Evolutionary conservation across 192 early-diverging fungal species (phyloP).

Genomic region (Backusella tuberculispora): DNA sequence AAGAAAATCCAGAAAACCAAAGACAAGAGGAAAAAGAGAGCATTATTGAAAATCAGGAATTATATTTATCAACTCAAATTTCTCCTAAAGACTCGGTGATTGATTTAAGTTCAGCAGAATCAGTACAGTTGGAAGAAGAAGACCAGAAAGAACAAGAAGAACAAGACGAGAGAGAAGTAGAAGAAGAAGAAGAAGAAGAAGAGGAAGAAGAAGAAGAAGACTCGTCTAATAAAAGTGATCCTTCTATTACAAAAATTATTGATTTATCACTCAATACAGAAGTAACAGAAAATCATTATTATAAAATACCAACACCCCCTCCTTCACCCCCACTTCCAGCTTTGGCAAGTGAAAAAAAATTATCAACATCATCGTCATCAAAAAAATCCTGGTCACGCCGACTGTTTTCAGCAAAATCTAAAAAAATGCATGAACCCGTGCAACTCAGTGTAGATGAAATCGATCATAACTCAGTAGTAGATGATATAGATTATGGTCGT

Average conservation of each 20-base stretch:
- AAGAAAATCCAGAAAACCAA: neutral
- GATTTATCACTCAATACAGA: neutral
- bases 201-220: neutral
- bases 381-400: constrained; percentile 21
- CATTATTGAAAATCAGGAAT: neutral
- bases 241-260: neutral
- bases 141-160: too few relatives aligned
- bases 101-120: constrained; percentile 18
- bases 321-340: neutral
- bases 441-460: neutral
- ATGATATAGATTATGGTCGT: neutral
- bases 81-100: constrained; percentile 16
- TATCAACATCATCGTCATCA: too few relatives aligned
- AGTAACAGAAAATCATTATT: neutral
- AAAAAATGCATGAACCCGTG: neutral
- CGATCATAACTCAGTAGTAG: neutral
- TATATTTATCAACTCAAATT: neutral
- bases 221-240: neutral
- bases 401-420: constrained; percentile 11
- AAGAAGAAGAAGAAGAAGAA: neutral
- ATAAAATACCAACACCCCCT: constrained; percentile 6
- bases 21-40: neutral
- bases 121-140: neutral
- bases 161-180: too few relatives aligned
- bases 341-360: neutral